A percentile compares a stretch with the other conserved stretches of the same genome.
Conservation (phyloP, 345 rosid species). For the Cochlearia excelsa region DNA sequence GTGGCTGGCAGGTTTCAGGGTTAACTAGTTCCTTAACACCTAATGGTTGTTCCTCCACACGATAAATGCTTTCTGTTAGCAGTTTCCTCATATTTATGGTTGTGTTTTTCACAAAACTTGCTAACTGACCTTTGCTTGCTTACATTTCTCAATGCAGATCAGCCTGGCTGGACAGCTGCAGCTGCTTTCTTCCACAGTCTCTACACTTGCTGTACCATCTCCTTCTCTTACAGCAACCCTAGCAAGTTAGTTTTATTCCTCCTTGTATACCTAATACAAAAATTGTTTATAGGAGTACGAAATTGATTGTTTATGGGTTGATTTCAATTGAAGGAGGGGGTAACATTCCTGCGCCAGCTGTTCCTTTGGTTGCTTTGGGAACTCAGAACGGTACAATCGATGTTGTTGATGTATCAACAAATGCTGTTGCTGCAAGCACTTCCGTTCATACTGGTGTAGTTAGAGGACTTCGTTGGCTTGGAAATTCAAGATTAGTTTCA, state of each 20-base stretch:
- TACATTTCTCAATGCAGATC: constrained; percentile 54
- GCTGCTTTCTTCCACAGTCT: constrained; percentile 89
- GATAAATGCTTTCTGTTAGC: constrained; percentile 23
- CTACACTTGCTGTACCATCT: constrained; percentile 91
- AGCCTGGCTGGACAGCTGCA: constrained; percentile 82
- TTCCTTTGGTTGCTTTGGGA: constrained; percentile 97
- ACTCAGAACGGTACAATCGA: constrained; percentile 88
- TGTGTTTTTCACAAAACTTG: constrained; percentile 15
- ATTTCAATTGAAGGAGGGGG: constrained; percentile 72
- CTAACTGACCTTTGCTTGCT: constrained; percentile 24
- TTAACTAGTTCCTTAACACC: constrained; percentile 18
- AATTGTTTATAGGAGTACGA: constrained; percentile 12
- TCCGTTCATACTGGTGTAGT: constrained; percentile 71
- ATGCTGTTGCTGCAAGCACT: constrained; percentile 83
- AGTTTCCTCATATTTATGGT: constrained; percentile 23
- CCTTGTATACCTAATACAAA: constrained; percentile 12
- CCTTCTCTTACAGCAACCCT: constrained; percentile 92
- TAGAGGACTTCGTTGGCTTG: constrained; percentile 95
- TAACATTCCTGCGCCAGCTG: constrained; percentile 82
- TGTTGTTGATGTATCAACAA: constrained; percentile 87
- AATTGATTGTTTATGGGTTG: constrained; percentile 30
- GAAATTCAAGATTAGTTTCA: constrained; percentile 94
- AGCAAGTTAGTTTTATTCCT: constrained; percentile 67
- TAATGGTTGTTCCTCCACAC: constrained; percentile 20
- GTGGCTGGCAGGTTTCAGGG: constrained; percentile 30